A percentile compares a stretch with the other conserved stretches of the same genome.
phyloP scores from a whole-genome alignment of 805 yeast genomes.

The Yarrowia bubula region DNA sequence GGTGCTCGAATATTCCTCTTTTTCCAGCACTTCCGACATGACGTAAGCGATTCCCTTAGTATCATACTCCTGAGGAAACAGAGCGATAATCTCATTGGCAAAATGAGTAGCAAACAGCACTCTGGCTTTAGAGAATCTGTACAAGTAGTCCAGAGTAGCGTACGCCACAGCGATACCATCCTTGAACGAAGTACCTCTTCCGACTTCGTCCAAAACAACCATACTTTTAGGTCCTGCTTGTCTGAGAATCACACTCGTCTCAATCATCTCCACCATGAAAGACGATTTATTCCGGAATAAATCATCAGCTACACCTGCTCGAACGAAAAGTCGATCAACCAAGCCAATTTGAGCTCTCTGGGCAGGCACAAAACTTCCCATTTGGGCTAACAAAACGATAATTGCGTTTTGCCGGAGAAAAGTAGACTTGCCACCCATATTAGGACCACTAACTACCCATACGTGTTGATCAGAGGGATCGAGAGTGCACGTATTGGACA shows the following conservation, averaged over 20 bases:
- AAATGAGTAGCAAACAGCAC: conserved; percentile 90
- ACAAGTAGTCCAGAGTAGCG: conserved; percentile 62
- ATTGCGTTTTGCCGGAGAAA: conserved; percentile 72
- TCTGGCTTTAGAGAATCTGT: conserved; percentile 57
- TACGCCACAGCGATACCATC: conserved; percentile 87
- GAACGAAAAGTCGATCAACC: conserved; percentile 73
- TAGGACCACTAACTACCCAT: conserved; percentile 83
- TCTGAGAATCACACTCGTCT: conserved; percentile 66
- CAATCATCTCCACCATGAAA: conserved; percentile 90
- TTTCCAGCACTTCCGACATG: conserved; percentile 33
- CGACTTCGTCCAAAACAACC: conserved; percentile 83
- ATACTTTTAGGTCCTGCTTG: conserved; percentile 66
- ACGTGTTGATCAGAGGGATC: conserved; percentile 34
- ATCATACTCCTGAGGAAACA: conserved; percentile 41
- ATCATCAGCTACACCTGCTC: conserved; percentile 80
- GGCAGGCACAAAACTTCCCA: conserved; percentile 77
- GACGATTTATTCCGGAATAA: conserved; percentile 77
- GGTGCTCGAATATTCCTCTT: conserved; percentile 13
- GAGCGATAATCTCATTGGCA: conserved; percentile 51
- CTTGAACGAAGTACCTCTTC: conserved; percentile 80
- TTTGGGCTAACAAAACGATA: conserved; percentile 65
- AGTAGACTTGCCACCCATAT: conserved; percentile 86
- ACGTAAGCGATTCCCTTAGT: conserved; percentile 34
- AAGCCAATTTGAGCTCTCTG: conserved; percentile 57
- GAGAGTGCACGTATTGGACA: conserved; percentile 46